Percentiles rank a stretch among this genome's conserved stretches.
Conservation (phyloP, 2,329 filamentous ascomycete genomes). For the Trichoderma simmonsii region DNA sequence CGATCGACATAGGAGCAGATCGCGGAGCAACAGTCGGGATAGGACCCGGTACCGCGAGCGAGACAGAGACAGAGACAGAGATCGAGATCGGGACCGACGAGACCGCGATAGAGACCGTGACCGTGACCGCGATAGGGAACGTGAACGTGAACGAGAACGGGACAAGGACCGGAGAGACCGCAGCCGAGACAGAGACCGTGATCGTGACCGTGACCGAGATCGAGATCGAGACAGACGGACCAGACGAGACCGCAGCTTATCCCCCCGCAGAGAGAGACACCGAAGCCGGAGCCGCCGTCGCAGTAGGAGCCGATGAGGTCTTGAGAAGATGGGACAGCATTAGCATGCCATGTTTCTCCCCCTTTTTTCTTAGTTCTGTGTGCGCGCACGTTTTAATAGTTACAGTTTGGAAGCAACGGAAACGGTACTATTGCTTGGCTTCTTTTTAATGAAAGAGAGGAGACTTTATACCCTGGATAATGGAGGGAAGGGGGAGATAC, state of each 20-base stretch:
- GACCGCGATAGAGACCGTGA: conserved; percentile 31
- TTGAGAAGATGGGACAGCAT: not conserved
- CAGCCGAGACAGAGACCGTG: conserved; percentile 34
- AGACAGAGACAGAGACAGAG: conserved; percentile 34
- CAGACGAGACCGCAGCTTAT: conserved; percentile 34
- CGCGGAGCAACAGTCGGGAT: conserved; percentile 35
- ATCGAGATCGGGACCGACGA: conserved; percentile 33
- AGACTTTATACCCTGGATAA: conserved; percentile 3
- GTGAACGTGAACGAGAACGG: conserved; percentile 36
- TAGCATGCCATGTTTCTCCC: not conserved
- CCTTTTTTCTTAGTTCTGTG: not conserved
- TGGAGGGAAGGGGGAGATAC: not conserved
- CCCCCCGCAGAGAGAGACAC: conserved; percentile 35
- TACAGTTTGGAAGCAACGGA: not conserved
- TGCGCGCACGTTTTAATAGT: not conserved
- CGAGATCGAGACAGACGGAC: conserved; percentile 18
- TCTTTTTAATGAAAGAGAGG: not conserved
- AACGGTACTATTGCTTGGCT: not conserved
- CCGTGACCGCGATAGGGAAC: conserved; percentile 34
- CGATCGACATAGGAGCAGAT: conserved; percentile 37
- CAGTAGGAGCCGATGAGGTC: conserved; percentile 30
- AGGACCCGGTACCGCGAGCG: conserved; percentile 38
- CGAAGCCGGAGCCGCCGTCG: conserved; percentile 41
- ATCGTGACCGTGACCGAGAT: not conserved
- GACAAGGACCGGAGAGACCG: conserved; percentile 38